These are phyloP conservation scores for Salvia sclarea DNA, from an alignment of 305 asterid species.

Conservation along the genomic window DNA sequence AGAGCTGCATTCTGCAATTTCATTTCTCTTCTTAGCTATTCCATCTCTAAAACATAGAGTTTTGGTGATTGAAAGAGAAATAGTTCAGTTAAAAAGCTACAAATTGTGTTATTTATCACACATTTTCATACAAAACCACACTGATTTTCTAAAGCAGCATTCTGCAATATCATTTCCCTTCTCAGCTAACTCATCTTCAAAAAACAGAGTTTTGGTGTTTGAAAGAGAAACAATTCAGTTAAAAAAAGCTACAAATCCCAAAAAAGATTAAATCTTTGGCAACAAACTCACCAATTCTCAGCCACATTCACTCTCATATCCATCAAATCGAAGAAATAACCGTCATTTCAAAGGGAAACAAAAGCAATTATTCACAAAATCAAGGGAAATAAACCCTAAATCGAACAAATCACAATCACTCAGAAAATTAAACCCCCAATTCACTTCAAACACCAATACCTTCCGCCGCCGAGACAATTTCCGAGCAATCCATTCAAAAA, in stretches of 20 bases:
- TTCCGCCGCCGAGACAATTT: constrained; percentile 39
- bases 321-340: neutral
- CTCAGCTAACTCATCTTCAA: neutral
- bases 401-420: neutral
- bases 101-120: too few species aligned
- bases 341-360: neutral
- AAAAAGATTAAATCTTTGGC: neutral
- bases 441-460: constrained; percentile 35
- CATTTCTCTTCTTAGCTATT: neutral
- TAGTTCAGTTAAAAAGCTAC: constrained; percentile 2
- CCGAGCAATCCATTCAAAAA: constrained; percentile 37
- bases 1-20: neutral
- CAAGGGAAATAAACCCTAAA: constrained; percentile 15
- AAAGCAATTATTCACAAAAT: neutral
- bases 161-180: neutral
- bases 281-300: neutral
- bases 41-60: neutral
- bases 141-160: neutral
- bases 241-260: neutral
- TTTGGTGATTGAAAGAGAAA: neutral
- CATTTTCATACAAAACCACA: neutral
- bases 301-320: neutral
- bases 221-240: neutral
- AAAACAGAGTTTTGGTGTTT: neutral
- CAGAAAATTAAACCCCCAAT: neutral